Percentiles rank a stretch among this genome's conserved stretches.
Conservation (phyloP, 106 monocot species). For the Platanthera guangdongensis region DNA sequence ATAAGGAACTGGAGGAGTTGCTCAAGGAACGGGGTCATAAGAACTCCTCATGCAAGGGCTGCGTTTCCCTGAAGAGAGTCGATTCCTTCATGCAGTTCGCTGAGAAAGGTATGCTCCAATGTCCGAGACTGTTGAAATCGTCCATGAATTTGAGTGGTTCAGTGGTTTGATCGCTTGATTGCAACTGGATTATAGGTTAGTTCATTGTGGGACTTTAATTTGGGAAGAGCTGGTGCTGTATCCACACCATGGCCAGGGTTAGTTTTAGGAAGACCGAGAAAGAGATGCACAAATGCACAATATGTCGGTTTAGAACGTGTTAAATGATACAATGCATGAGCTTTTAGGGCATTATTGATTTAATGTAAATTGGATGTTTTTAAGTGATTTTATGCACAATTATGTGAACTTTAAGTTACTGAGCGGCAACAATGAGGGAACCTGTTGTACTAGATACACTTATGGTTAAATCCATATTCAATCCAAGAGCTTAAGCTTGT, state of each 20-base stretch:
- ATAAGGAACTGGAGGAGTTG: conserved; percentile 90
- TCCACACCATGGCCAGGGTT: background rate
- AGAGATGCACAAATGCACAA: background rate
- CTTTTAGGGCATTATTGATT: no score
- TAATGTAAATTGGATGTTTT: no score
- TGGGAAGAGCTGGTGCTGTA: background rate
- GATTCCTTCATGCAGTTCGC: conserved; percentile 78
- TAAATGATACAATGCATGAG: no score
- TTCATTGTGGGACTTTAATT: background rate
- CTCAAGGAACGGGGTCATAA: conserved; percentile 69
- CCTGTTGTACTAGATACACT: no score
- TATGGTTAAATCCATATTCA: no score
- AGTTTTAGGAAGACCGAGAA: background rate
- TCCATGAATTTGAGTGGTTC: background rate
- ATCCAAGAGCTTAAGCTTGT: no score
- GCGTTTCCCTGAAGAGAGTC: conserved; percentile 34
- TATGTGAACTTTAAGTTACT: no score
- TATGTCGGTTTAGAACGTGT: background rate
- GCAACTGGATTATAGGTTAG: background rate
- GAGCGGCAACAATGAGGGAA: no score
- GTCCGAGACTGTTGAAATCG: background rate
- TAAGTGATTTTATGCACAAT: no score
- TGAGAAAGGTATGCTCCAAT: conserved; percentile 56
- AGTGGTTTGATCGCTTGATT: background rate
- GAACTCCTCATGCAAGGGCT: conserved; percentile 19